Conservation (phyloP, 2,329 filamentous ascomycete genomes). For the Monilinia aucupariae region DNA sequence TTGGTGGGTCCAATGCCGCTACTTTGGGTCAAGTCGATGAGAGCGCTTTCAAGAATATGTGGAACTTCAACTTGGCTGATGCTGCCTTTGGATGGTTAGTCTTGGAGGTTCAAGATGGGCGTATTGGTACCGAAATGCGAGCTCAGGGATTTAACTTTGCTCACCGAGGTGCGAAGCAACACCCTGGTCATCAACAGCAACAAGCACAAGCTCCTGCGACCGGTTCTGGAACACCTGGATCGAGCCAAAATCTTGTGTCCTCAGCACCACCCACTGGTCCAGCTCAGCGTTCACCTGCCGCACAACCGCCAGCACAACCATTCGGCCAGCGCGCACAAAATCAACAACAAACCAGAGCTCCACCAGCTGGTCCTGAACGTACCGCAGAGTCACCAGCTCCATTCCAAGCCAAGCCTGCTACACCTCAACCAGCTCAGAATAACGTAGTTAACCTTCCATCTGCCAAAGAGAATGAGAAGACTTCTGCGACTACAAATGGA, state of each 20-base stretch:
- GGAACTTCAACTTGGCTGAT: conserved; percentile 98
- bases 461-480: conserved; percentile 55
- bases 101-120: conserved; percentile 87
- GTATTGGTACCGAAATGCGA: conserved; percentile 97
- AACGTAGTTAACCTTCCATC: conserved; percentile 34
- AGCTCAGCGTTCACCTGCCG: conserved; percentile 29
- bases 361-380: conserved; percentile 29
- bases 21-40: conserved; percentile 89
- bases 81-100: conserved; percentile 96
- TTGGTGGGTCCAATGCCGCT: conserved; percentile 58
- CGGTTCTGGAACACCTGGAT: conserved; percentile 34
- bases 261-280: conserved; percentile 32
- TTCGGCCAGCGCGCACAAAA: conserved; percentile 30
- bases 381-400: conserved; percentile 33
- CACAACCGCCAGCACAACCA: conserved; percentile 28
- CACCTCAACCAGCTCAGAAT: conserved; percentile 39
- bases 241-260: conserved; percentile 34
- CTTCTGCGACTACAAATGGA: conserved; percentile 39
- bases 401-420: conserved; percentile 41
- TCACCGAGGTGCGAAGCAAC: conserved; percentile 82
- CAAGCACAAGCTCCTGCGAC: conserved; percentile 32
- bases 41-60: conserved; percentile 99
- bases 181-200: conserved; percentile 38
- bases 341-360: conserved; percentile 33
- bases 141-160: conserved; percentile 99